Base-by-base conservation (phyloP, 192 early-diverging fungal genomes). In the Gonapodya prolifera region DNA sequence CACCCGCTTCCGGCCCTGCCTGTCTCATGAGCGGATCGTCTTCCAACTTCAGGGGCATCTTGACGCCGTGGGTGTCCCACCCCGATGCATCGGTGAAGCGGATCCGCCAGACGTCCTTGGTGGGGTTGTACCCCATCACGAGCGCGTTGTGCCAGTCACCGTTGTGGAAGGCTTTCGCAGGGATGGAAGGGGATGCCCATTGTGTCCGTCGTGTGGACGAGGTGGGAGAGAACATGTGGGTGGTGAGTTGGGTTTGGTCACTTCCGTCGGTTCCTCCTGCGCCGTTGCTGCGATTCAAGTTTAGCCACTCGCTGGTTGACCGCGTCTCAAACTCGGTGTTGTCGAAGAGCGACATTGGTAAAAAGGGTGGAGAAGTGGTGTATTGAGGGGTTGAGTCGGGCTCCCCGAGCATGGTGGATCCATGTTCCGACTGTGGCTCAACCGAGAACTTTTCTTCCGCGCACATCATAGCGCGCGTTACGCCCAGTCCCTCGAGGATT, bases 241-340 rank as follows among this genome's bases (percentile, higher is more conserved):
- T 30, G 1, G 30, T n/a, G 30, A 36, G 75, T 8, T 29, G 30
- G 31, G 17, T 29, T 61, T 1, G 33, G 34, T 61, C 34, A 16
- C 35, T 30, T 13, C 31, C 35, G 75, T 16, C 75, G 34, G 30
- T 33, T 30, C 75, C 13, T 33, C 35, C 35, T 35, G 18, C 16
- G 34, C 36, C 16, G 18, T 16, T 13, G 31, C 29, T 33, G 33
- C 35, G 74, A 31, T 69, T 75, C 82, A 88, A 83, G 78, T 84
- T 78, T 0, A 88, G 79, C 87, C 87, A 88, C 30, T 88, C 87
- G 33, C 69, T 35, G 2, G 80, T 71, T 18, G 84, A 83, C 13
- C 86, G 76, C 29, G 81, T 77, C 31, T 88, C 87, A 77, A 75
- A 88, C 45, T 87, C 86, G 16, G 77, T 36, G 75, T 88, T 75